Conservation (phyloP, 306 rosid genomes). For the Calophaca sinica region DNA sequence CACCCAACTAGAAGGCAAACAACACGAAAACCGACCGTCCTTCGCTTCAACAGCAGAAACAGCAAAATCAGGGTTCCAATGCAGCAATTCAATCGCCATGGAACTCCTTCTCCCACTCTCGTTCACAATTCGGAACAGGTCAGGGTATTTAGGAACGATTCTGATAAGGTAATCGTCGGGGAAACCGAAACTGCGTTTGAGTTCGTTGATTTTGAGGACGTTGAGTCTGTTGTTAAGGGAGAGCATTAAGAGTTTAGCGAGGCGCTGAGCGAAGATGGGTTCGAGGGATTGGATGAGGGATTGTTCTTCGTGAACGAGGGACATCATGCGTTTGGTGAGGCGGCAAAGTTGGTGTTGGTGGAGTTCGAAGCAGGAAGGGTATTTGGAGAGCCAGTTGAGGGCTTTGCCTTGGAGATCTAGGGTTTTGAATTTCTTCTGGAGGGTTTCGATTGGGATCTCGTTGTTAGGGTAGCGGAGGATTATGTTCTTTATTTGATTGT, state of each 20-base stretch:
- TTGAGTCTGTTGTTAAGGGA: slow-evolving; percentile 62
- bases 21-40: slow-evolving; percentile 63
- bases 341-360: slow-evolving; percentile 57
- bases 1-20: slow-evolving; percentile 77
- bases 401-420: slow-evolving; percentile 92
- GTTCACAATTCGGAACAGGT: slow-evolving; percentile 71
- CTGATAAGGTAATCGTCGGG: slow-evolving; percentile 81
- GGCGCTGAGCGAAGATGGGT: slow-evolving; percentile 51
- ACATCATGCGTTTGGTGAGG: slow-evolving; percentile 74
- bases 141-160: slow-evolving; percentile 57
- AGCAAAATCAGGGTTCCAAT: slow-evolving; percentile 77
- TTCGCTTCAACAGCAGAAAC: slow-evolving; percentile 63
- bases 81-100: slow-evolving; percentile 75
- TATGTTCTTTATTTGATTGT: slow-evolving; percentile 87
- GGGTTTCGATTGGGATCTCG: slow-evolving; percentile 59
- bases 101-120: slow-evolving; percentile 67
- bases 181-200: slow-evolving; percentile 75
- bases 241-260: slow-evolving; percentile 79
- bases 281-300: slow-evolving; percentile 67
- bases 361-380: slow-evolving; percentile 81
- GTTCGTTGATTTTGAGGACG: slow-evolving; percentile 69
- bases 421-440: slow-evolving; percentile 85
- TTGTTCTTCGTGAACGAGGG: slow-evolving; percentile 76
- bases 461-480: slow-evolving; percentile 73
- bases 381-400: slow-evolving; percentile 80